Evolutionary conservation across 768 basidiomycete species (phyloP), one percentile per base, ranked within the genome.

Genomic region (Cyclocybe cylindracea): DNA sequence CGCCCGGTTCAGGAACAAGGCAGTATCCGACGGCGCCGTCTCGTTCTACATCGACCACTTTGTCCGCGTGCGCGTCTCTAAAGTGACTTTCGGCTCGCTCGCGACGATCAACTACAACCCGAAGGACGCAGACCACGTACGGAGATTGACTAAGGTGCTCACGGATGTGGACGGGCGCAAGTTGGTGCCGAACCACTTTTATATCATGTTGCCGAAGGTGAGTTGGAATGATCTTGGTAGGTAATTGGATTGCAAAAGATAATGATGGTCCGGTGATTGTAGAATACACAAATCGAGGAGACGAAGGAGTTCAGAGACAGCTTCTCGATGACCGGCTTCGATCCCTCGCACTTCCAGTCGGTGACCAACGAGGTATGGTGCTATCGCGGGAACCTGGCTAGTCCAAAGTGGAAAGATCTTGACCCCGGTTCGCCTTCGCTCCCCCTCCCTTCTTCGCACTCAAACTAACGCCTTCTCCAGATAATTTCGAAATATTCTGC

Each of bases 1-100:
- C n/a, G n/a, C n/a, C n/a, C n/a, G n/a, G 24, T 5, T 24, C 24
- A 24, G 24, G 24, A 24, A 24, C 24, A 24, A 24, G 5, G 24
- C 24, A 24, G 24, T 24, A 24, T 24, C 24, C 24, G 24, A 24
- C 24, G 24, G 24, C 24, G 24, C 24, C 24, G n/a, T n/a, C n/a
- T n/a, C n/a, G n/a, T n/a, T n/a, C n/a, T n/a, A n/a, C n/a, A n/a
- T n/a, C n/a, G n/a, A 5, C 24, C 24, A 24, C 24, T 24, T 71
- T 10, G 79, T 83, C 3, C 67, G 69, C 13, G 66, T 68, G 8
- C 72, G 81, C 16, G 71, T 80, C 10, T 64, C 79, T 1, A 74
- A 68, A 50, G 56, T 70, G 41, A 74, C 75, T 0, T 82, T 79
- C 48, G 82, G 82, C 24, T 34, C 10, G 31, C 39, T 41, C 33